These are phyloP conservation scores for Daldinia childiae DNA, from an alignment of 495 filamentous ascomycete species.

Conservation along the genomic window DNA sequence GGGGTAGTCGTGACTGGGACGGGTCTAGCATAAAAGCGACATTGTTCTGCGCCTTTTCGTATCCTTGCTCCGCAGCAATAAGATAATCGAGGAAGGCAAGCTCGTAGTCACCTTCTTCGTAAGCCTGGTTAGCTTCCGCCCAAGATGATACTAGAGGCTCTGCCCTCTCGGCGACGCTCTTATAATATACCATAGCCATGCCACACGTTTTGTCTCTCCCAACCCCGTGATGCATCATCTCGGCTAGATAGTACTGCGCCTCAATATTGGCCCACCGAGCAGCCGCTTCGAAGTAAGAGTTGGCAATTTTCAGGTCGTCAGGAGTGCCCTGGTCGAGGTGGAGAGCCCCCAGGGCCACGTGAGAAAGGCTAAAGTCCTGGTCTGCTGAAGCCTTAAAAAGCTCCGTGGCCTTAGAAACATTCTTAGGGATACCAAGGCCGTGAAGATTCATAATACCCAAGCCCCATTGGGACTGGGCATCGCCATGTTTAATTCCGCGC, in stretches of 20 bases:
- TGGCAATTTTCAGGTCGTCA: slow-evolving; percentile 69
- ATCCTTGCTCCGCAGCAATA: slow-evolving; percentile 95
- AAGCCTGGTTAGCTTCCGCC: slow-evolving; percentile 84
- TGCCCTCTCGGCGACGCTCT: slow-evolving; percentile 90
- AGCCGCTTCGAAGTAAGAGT: slow-evolving; percentile 91
- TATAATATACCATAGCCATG: slow-evolving; percentile 88
- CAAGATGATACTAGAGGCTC: slow-evolving; percentile 87
- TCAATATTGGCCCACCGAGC: slow-evolving; percentile 89
- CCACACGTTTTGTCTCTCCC: slow-evolving; percentile 82
- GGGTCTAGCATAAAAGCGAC: slow-evolving; percentile 92
- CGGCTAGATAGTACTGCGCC: slow-evolving; percentile 93
- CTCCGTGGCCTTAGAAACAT: slow-evolving; percentile 77
- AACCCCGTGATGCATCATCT: slow-evolving; percentile 83
- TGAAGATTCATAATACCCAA: slow-evolving; percentile 88
- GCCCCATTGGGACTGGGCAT: slow-evolving; percentile 86
- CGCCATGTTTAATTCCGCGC: slow-evolving; percentile 79
- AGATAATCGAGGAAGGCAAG: slow-evolving; percentile 84
- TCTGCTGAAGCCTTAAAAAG: slow-evolving; percentile 84
- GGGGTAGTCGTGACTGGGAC: slow-evolving; percentile 63
- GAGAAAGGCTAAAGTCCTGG: slow-evolving; percentile 82
- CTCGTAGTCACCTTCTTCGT: slow-evolving; percentile 85
- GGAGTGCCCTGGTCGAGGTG: slow-evolving; percentile 91
- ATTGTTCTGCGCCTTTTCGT: slow-evolving; percentile 91
- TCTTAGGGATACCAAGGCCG: slow-evolving; percentile 80
- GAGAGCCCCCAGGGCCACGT: slow-evolving; percentile 83